Percentiles rank a stretch among this genome's conserved stretches.
These are phyloP conservation scores for Wickerhamomyces rabaulensis DNA, from an alignment of 805 yeast genomes.

Conservation along the genomic window DNA sequence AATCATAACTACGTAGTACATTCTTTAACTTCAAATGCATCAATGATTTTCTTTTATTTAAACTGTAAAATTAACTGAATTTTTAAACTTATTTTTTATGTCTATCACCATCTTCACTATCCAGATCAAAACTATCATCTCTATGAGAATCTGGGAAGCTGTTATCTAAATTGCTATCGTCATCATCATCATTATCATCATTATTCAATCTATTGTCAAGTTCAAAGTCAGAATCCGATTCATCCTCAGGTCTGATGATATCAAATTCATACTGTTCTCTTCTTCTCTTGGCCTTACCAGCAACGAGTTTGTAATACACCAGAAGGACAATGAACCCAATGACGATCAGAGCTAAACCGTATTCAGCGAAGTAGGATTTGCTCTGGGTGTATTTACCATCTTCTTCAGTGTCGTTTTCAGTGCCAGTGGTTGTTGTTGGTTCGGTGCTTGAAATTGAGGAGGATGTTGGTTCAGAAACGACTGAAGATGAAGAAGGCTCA, in stretches of 20 bases:
- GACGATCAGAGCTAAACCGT: constrained; percentile 53
- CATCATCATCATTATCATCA: neutral
- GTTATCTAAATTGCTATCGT: constrained; percentile 3
- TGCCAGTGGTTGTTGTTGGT: constrained; percentile 13
- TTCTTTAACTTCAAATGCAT: too few species aligned
- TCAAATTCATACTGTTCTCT: constrained; percentile 31
- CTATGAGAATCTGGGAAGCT: constrained; percentile 9
- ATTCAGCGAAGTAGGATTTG: constrained; percentile 49
- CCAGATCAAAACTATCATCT: constrained; percentile 19
- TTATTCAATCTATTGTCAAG: constrained; percentile 43
- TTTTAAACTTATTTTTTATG: neutral
- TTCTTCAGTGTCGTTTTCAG: constrained; percentile 11
- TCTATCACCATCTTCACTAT: constrained; percentile 16
- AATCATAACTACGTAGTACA: too few species aligned
- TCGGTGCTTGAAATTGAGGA: constrained; percentile 5
- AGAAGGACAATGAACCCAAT: constrained; percentile 48
- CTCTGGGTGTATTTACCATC: constrained; percentile 34
- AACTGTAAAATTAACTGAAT: neutral
- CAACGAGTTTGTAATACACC: constrained; percentile 35
- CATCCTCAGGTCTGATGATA: constrained; percentile 43
- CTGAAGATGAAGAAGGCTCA: constrained; percentile 17
- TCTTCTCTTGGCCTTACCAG: constrained; percentile 37
- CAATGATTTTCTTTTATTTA: too few species aligned
- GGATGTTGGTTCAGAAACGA: neutral
- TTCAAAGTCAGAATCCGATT: constrained; percentile 63